These are phyloP conservation scores for Globisporangium rhizosaccharum DNA, from an alignment of 352 stramenopile species.

Conservation along the genomic window DNA sequence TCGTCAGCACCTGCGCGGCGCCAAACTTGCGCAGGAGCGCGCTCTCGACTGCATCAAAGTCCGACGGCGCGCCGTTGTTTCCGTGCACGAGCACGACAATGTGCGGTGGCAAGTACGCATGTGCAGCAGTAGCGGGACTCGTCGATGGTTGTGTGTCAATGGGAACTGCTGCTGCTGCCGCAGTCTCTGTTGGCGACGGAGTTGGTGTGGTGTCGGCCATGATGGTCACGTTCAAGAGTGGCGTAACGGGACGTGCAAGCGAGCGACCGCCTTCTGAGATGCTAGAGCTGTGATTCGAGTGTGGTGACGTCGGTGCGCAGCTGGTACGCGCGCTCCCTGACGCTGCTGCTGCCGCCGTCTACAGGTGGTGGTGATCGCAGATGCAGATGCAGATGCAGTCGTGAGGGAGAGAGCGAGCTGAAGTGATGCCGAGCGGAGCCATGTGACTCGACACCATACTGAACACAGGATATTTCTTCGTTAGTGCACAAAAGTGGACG, in stretches of 20 bases:
- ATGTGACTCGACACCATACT: no score
- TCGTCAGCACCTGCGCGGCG: conserved; percentile 44
- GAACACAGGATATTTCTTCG: no score
- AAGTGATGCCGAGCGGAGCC: no score
- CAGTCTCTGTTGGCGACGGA: neutral
- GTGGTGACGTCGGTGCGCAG: no score
- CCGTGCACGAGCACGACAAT: conserved; percentile 81
- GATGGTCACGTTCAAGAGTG: neutral
- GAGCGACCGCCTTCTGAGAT: no score
- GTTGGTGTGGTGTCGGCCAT: neutral
- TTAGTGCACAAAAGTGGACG: no score
- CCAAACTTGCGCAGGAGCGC: conserved; percentile 41
- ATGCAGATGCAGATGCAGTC: no score
- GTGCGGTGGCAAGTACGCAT: conserved; percentile 40
- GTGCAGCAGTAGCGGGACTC: neutral
- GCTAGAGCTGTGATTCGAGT: no score
- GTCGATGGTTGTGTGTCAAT: neutral
- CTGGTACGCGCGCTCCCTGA: no score
- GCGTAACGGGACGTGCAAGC: neutral
- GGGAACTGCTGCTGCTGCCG: neutral
- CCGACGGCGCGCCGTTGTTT: conserved; percentile 69
- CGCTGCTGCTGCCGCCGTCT: no score
- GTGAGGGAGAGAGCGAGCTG: no score
- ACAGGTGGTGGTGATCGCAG: no score
- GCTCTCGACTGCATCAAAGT: conserved; percentile 60